These are phyloP conservation scores for Epicoccum nigrum DNA, from an alignment of 2,329 filamentous ascomycete genomes.

Conservation along the genomic window DNA sequence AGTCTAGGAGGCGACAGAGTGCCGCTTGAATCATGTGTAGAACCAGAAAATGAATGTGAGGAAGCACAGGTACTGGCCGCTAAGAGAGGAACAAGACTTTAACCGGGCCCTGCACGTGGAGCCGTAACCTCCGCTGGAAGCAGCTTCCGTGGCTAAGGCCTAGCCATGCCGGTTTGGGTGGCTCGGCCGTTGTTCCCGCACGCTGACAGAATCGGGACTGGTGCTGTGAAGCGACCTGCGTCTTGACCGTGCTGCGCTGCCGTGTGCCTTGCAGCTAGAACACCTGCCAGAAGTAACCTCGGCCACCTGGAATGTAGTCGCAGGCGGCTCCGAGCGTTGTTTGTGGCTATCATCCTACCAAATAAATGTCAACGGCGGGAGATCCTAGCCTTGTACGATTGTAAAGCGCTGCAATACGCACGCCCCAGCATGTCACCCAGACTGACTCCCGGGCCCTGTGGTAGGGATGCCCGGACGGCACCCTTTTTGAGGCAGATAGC, in stretches of 20 bases:
- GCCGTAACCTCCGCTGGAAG: conserved; percentile 1
- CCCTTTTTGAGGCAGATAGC: conserved; percentile 18
- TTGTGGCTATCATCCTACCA: not conserved
- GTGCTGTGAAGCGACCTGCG: conserved; percentile 1
- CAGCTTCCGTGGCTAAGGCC: not conserved
- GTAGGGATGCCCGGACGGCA: conserved; percentile 19
- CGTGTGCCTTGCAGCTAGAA: conserved; percentile 13
- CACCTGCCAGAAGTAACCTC: not conserved
- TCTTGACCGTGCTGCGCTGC: conserved; percentile 1
- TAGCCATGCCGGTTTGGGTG: conserved; percentile 5
- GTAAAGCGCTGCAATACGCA: conserved; percentile 1
- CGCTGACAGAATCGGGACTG: conserved; percentile 2
- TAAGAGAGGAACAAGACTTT: conserved; percentile 3
- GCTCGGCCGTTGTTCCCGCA: conserved; percentile 8
- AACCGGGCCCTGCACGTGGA: conserved; percentile 7
- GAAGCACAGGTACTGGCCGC: not conserved
- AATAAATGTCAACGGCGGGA: not conserved
- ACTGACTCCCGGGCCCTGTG: not conserved
- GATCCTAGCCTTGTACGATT: not conserved
- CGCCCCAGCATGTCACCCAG: conserved; percentile 5
- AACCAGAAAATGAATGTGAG: not conserved
- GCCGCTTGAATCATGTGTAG: not conserved
- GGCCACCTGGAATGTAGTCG: not conserved
- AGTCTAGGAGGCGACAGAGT: not conserved
- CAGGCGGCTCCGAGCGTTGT: conserved; percentile 1